phyloP scores from a whole-genome alignment of 768 basidiomycete genomes.

The Rhodosporidiobolus sp. region DNA sequence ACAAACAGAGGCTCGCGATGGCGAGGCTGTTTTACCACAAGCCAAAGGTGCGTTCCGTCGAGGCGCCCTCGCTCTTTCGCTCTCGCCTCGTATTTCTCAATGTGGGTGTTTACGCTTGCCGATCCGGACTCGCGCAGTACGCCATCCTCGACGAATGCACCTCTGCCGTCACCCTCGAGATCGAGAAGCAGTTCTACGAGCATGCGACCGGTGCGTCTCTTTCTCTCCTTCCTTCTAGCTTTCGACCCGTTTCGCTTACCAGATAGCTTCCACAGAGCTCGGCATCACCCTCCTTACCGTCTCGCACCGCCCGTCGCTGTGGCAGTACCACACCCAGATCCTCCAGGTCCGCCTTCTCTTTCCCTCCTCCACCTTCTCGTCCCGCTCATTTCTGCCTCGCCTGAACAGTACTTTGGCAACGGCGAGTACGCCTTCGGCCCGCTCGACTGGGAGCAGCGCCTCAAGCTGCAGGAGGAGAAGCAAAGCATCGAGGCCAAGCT shows the following conservation, averaged over 20 bases:
- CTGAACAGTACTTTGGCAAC: conserved; percentile 76
- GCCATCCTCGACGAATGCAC: conserved; percentile 97
- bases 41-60: conserved; percentile 64
- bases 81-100: background rate
- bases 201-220: conserved; percentile 60
- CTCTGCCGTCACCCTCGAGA: conserved; percentile 83
- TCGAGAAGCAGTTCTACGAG: conserved; percentile 94
- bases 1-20: conserved; percentile 97
- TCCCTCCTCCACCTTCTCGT: background rate
- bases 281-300: conserved; percentile 92
- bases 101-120: background rate
- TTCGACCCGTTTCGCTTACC: background rate
- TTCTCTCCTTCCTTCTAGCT: background rate
- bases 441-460: conserved; percentile 80
- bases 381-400: background rate
- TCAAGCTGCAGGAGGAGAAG: conserved; percentile 92
- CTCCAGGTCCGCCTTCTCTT: conserved; percentile 38
- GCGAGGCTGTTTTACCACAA: conserved; percentile 91
- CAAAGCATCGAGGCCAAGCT: conserved; percentile 79
- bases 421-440: conserved; percentile 93
- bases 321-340: conserved; percentile 58
- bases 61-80: no score
- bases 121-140: conserved; percentile 57
- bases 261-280: conserved; percentile 50
- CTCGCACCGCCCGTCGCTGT: conserved; percentile 88